Evolutionary conservation across 1,284 basidiomycete genomes (phyloP), one percentile per base, ranked within the genome.

Genomic region (Cryptococcus deneoformans): DNA sequence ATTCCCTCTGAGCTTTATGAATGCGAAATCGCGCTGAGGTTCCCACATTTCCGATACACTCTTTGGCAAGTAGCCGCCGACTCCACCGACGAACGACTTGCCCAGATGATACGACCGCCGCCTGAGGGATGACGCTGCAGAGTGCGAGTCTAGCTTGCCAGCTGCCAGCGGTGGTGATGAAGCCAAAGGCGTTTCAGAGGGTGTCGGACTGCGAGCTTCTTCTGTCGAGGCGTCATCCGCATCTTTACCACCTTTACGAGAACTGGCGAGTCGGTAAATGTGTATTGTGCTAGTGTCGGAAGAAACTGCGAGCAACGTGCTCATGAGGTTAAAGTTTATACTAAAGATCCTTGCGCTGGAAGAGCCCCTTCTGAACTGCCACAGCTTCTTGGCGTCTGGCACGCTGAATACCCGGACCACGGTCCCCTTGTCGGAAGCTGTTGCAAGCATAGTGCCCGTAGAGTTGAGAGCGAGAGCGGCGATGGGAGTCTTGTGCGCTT

Each of bases 11-110:
- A 99, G 78, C 71, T 91, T 87, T 60, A 97, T 80, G 74, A 86
- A 94, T 0, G 96, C 95, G 76, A 99, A 99, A 73, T 97, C 20
- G 20, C 95, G 82, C 50, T 89, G 84, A 0, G 96, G 95, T 70
- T 99, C 96, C 94, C 94, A 99, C 80, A 98, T 88, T 74, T 97
- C 94, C 9, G 93, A 91, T 40, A 99, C 77, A 1, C 91, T 87
- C 65, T 88, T 88, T 0, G 95, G 96, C 6, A 98, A 82, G 72
- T 96, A 96, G 0, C 89, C 89, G 6, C 94, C 92, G 11, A 95
- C 85, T 0, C 88, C 88, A 11, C 88, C 83, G 0, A 91, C 88
- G 39, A 94, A 76, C 56, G 83, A 85, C 75, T 90, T 89, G 12
- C 90, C 90, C 61, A 94, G 76, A 58, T 88, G 86, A 65, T 90